Percentiles rank a stretch among this genome's conserved stretches.
Conservation (phyloP, 371 early-diverging fungal genomes). For the Mucor saturninus region DNA sequence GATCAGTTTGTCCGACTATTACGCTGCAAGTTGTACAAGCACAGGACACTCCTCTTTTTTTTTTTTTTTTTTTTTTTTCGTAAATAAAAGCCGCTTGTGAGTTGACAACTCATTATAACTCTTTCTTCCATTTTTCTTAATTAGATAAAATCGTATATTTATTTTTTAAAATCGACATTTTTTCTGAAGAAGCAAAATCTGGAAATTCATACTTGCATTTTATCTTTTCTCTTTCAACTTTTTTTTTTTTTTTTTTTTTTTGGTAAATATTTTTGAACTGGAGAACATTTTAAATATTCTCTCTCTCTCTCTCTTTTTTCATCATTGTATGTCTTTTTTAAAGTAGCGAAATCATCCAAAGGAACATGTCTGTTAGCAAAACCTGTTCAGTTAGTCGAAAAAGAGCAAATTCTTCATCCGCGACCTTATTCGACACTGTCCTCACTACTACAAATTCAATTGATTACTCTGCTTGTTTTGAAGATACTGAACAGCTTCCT, state of each 20-base stretch:
- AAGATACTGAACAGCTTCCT: neutral
- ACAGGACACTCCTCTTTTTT: neutral
- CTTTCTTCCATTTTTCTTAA: slow-evolving; percentile 11
- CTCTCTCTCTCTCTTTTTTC: neutral
- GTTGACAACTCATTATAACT: neutral
- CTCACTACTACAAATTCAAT: neutral
- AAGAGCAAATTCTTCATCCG: neutral
- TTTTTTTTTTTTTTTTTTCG: neutral
- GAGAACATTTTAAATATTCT: neutral
- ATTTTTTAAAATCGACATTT: neutral
- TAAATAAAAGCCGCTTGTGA: neutral
- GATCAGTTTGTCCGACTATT: no score
- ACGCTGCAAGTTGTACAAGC: neutral
- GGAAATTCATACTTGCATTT: no score
- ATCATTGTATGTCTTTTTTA: neutral
- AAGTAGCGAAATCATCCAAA: neutral
- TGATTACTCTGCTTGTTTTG: neutral
- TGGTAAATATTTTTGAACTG: no score
- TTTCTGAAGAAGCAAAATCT: no score
- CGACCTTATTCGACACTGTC: neutral
- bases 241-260: neutral
- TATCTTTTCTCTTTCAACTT: neutral
- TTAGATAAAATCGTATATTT: slow-evolving; percentile 6
- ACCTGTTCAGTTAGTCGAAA: neutral
- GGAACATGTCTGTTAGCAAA: neutral